These are phyloP conservation scores for Diaporthe velutina DNA, from an alignment of 2,329 filamentous ascomycete genomes.

Conservation along the genomic window DNA sequence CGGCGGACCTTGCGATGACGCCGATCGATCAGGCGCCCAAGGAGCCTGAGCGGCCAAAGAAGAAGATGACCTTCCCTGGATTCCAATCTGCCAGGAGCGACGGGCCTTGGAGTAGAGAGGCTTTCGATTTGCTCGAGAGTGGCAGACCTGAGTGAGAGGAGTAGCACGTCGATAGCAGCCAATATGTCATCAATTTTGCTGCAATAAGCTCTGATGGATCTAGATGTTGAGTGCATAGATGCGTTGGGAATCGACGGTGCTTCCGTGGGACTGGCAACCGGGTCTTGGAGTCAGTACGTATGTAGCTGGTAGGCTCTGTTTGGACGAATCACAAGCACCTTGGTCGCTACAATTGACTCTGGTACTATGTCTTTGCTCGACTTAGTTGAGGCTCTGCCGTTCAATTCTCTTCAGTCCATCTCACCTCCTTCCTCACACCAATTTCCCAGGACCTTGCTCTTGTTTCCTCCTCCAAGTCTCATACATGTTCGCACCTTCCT, in stretches of 20 bases:
- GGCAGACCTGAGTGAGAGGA: slow-evolving; percentile 60
- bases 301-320: not conserved
- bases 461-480: not conserved
- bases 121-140: slow-evolving; percentile 74
- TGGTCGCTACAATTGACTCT: not conserved
- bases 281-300: not conserved
- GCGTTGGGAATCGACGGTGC: not conserved
- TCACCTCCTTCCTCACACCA: not conserved
- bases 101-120: slow-evolving; percentile 78
- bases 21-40: slow-evolving; percentile 23
- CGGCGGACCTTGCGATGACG: slow-evolving; percentile 42
- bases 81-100: slow-evolving; percentile 63
- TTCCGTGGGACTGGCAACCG: not conserved
- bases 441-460: not conserved
- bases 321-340: not conserved
- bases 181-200: not conserved
- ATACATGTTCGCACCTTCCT: not conserved
- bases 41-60: slow-evolving; percentile 42
- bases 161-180: not conserved
- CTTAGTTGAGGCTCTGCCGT: not conserved
- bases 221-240: not conserved
- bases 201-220: not conserved
- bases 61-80: slow-evolving; percentile 52
- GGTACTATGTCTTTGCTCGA: not conserved
- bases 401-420: not conserved